Base-by-base conservation (phyloP, 176 grass and related monocot species). In the Ampelocalamus luodianensis region DNA sequence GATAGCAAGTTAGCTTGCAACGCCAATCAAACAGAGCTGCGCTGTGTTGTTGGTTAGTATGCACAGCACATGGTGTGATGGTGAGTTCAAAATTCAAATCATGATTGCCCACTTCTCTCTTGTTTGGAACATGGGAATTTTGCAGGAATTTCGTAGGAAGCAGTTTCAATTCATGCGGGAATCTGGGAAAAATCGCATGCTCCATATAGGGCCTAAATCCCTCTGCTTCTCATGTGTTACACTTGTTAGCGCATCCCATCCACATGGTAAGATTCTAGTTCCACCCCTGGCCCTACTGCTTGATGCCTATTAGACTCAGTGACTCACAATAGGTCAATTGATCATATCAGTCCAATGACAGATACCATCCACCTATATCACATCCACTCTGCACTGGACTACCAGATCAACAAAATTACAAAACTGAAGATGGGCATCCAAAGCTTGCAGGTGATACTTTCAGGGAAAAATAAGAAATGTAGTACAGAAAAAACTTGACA, bases 291-390 rank as follows among this genome's bases (percentile, higher is more conserved):
- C 39, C 45, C 5, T 51, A 63, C 44, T 73, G 67, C 24, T 29
- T 27, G 45, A 72, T 72, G 14, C 43, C 10, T 38, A 79, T 53
- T 20, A 40, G n/a, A n/a, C n/a, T n/a, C n/a, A n/a, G n/a, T n/a
- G 23, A 72, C 16, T 73, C 11, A 42, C 16, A 43, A 65, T 65
- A 65, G 29, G 12, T 59, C 66, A 59, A 71, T 1, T 38, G 26
- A 24, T 50, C 59, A 74, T 12, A 75, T 39, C 29, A 83, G 36
- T 37, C 22, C n/a, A 78, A 82, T 58, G 50, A 11, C 50, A 71
- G 54, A 32, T 26, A 34, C n/a, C 16, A 13, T 26, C 39, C 14
- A 72, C 22, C 14, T 78, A 79, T 60, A 82, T 71, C 13, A 27
- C 12, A 36, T 55, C 22, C 22, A 68, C 14, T 64, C 84, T 60